A percentile compares a stretch with the other conserved stretches of the same genome.
Evolutionary conservation across 1,139 yeast genomes (phyloP).

Genomic region (Lodderomyces margitis): DNA sequence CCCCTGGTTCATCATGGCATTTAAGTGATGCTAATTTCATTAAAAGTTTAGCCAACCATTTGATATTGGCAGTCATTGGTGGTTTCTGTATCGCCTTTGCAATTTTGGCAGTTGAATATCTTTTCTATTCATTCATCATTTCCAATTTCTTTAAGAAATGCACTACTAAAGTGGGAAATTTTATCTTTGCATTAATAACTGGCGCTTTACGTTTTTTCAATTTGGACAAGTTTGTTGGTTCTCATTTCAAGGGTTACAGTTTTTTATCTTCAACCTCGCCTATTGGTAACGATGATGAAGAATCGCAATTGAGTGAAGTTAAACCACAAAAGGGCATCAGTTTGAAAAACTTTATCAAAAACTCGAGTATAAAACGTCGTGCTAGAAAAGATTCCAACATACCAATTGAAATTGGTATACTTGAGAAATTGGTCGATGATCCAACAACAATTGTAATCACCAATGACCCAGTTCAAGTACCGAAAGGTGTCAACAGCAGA

Average conservation of each 20-base stretch:
- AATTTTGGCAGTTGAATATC: slow-evolving; percentile 61
- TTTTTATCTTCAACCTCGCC: background rate
- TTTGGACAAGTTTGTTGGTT: slow-evolving; percentile 14
- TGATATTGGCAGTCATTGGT: slow-evolving; percentile 62
- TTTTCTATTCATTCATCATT: slow-evolving; percentile 49
- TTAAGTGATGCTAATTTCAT: slow-evolving; percentile 77
- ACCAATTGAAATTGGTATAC: slow-evolving; percentile 20
- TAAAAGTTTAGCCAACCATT: slow-evolving; percentile 67
- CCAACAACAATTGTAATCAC: slow-evolving; percentile 3
- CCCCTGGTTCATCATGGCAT: slow-evolving; percentile 89
- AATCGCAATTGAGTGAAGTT: slow-evolving; percentile 2
- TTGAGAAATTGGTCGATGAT: slow-evolving; percentile 12
- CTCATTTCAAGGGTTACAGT: background rate
- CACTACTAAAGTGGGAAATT: slow-evolving; percentile 14
- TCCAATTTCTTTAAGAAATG: slow-evolving; percentile 30
- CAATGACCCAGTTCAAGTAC: background rate
- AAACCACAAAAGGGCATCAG: slow-evolving; percentile 7
- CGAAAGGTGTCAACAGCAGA: slow-evolving; percentile 1
- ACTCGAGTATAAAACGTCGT: slow-evolving; percentile 30
- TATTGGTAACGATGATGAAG: slow-evolving; percentile 3
- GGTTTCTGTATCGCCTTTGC: slow-evolving; percentile 62
- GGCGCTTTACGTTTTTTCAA: slow-evolving; percentile 14
- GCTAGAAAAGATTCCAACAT: slow-evolving; percentile 57
- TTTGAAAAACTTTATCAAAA: slow-evolving; percentile 13
- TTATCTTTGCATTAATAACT: slow-evolving; percentile 4